A percentile compares a stretch with the other conserved stretches of the same genome.
Evolutionary conservation across 495 filamentous ascomycete species (phyloP).

Genomic region (Trichoderma reesei): DNA sequence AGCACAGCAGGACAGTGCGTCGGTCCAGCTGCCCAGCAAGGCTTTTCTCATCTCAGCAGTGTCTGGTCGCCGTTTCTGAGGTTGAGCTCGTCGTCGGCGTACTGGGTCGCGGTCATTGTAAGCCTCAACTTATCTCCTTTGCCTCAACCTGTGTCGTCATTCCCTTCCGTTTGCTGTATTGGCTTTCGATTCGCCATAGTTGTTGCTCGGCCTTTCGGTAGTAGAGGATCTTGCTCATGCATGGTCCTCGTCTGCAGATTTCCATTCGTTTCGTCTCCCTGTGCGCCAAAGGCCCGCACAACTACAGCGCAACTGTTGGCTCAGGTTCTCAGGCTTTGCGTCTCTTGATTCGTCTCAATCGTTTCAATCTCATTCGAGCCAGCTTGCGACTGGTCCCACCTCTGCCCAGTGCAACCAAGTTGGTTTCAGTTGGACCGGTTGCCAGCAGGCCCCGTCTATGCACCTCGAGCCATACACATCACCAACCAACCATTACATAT

Average conservation of each 20-base stretch:
- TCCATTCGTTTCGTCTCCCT: background rate
- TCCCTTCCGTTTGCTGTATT: no score
- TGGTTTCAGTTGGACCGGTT: background rate
- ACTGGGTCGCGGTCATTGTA: no score
- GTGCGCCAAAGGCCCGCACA: background rate
- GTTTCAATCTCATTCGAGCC: background rate
- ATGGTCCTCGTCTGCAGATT: background rate
- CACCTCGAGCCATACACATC: background rate
- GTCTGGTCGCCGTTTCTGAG: background rate
- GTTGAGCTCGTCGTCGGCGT: background rate
- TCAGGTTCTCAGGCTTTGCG: background rate
- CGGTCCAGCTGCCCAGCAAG: background rate
- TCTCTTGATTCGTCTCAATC: background rate
- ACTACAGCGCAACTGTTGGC: background rate
- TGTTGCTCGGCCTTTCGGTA: background rate
- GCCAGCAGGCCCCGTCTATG: background rate
- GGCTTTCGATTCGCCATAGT: no score
- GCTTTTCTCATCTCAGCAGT: background rate
- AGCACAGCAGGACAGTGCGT: background rate
- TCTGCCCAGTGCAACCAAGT: slow-evolving; percentile 3
- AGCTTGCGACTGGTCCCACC: background rate
- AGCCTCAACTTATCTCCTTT: no score
- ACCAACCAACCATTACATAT: no score
- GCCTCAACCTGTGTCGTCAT: no score
- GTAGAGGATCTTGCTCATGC: background rate